Base-by-base conservation (phyloP, 2,329 filamentous ascomycete genomes). In the Alternaria infectoria region DNA sequence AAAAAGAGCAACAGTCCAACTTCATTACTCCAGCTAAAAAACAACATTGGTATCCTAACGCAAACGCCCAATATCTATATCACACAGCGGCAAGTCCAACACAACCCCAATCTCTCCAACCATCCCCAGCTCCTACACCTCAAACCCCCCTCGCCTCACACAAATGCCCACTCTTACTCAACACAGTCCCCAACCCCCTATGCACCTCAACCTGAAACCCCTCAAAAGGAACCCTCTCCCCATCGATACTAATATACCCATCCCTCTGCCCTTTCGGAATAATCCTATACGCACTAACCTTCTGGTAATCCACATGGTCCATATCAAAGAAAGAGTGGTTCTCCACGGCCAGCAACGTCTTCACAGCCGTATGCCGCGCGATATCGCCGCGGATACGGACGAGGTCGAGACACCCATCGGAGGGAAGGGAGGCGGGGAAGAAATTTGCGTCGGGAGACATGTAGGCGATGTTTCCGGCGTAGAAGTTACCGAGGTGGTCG, bases 141-240 rank as follows among this genome's bases (percentile, higher is more conserved):
- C 32, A 77, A 12, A 77, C 72, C 2, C 77, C 80, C 57, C 73
- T 75, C 25, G 86, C 85, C 76, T 97, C 93, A 77, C 93, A 97
- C 59, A 86, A 81, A 64, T 89, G 84, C 3, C 87, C 91, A 26
- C 84, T 88, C 80, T 91, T 93, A 54, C 92, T 93, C 67, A 98
- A 83, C n/a, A 95, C 91, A 5, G 91, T 93, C 1, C 93, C 96
- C 23, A 99, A 83, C 0, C 91, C 91, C 56, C 84, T 87, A 78
- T 97, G 93, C 7, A 97, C 86, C 81, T 99, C 96, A 3, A 90
- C 93, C 82, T 99, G 96, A 77, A 97, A 96, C 0, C 93, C 91
- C 71, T 90, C 90, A 77, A 97, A 98, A 0, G 93, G 91, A 3
- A 97, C 85, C 57, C 87, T 86, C 81, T 99, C 96, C 40, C 96